phyloP scores from a whole-genome alignment of 2,329 filamentous ascomycete genomes.

The Aspergillus sp. region DNA sequence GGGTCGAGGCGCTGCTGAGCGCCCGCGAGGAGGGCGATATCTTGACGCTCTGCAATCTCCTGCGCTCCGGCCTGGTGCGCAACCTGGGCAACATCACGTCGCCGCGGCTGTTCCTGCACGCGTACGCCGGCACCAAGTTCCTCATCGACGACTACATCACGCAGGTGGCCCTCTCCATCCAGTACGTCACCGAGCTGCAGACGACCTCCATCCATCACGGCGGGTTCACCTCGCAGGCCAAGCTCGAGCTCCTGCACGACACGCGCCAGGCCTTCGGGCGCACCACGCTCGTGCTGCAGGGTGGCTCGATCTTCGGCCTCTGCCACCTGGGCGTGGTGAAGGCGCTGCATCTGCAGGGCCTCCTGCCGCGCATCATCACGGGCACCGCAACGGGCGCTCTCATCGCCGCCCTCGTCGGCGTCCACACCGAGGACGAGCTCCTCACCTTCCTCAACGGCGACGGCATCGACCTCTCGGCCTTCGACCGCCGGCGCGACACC shows the following conservation, averaged over 20 bases:
- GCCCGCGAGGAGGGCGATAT: constrained; percentile 72
- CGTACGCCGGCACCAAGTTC: constrained; percentile 84
- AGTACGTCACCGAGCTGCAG: constrained; percentile 69
- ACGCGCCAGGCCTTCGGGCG: constrained; percentile 85
- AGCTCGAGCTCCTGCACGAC: constrained; percentile 83
- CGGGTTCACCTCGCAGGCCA: constrained; percentile 69
- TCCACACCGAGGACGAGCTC: constrained; percentile 83
- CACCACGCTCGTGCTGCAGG: constrained; percentile 81
- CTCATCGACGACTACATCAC: constrained; percentile 89
- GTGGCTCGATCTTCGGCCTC: constrained; percentile 85
- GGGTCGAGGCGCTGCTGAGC: constrained; percentile 67
- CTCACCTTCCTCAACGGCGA: constrained; percentile 73
- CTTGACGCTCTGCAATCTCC: constrained; percentile 71
- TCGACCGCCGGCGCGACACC: constrained; percentile 50
- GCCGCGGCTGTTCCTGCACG: constrained; percentile 76
- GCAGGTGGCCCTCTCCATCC: constrained; percentile 76
- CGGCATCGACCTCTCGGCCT: constrained; percentile 79
- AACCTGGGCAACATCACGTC: constrained; percentile 91
- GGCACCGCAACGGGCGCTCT: constrained; percentile 88
- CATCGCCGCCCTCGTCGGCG: constrained; percentile 82
- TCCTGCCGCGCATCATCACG: constrained; percentile 86
- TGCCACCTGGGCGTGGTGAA: constrained; percentile 91
- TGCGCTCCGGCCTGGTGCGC: constrained; percentile 73
- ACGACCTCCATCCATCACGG: constrained; percentile 51
- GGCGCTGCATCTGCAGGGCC: constrained; percentile 73